Evolutionary conservation across 352 stramenopile species (phyloP), one percentile per base, ranked within the genome.

Genomic region (Hyaloperonospora brassicae): DNA sequence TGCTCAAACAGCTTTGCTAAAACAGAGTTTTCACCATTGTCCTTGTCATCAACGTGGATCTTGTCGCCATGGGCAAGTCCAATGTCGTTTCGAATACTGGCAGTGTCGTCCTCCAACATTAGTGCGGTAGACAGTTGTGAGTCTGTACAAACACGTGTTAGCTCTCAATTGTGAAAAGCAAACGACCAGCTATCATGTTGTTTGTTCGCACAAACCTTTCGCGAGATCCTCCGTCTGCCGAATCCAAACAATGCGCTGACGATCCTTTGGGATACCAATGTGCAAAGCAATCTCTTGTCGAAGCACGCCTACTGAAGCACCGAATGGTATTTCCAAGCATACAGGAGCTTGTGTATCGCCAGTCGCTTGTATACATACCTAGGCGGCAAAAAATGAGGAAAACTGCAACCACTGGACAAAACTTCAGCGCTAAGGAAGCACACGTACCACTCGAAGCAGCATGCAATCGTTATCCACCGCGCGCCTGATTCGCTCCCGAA

Each of bases 191-290:
- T 55, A 27, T 7, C 11, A 4, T 51, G 11, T 21, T 1, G 43
- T 23, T 43, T 30, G 12, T 30, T 2, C 4, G 14, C 30, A 45
- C 61, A 8, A 57, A 94, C 84, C 84, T 58, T 85, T 89, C 17
- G 85, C 79, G 45, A 90, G 81, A 50, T 92, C 72, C 36, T 95
- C 80, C 40, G 73, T 92, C 52, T 91, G 81, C 12, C 81, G 80
- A 64, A 95, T 91, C 84, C 84, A 95, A 27, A 95, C 82, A 50
- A 95, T 90, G n/a, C 77, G 83, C 52, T 95, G 84, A n/a, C 75
- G 76, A 49, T 59, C 51, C 50, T 88, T 77, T 12, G 84, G 84
- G 27, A 95, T 90, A 25, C 84, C 84, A 57, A 93, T 87, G 48
- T 83, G 82, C 13, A 60, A 67, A 38, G 83, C 66, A n/a, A 94